These are phyloP conservation scores for Coemansia sp. DNA, from an alignment of 192 early-diverging fungal genomes.

Conservation along the genomic window DNA sequence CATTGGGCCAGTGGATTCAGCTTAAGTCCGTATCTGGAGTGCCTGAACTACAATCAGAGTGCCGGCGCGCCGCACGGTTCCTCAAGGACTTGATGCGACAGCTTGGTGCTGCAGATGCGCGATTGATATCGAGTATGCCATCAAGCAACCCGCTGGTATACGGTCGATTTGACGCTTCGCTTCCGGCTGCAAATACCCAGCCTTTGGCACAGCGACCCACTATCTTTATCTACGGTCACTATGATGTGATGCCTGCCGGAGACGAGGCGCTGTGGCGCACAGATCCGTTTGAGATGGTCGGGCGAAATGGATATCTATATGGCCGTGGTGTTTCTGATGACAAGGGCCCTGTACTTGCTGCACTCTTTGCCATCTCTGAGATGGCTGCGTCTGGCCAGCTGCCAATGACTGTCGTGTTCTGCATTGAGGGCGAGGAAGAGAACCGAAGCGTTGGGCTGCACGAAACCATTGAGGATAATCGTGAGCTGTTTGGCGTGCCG, in stretches of 20 bases:
- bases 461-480: conserved; percentile 56
- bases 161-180: conserved; percentile 57
- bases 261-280: conserved; percentile 64
- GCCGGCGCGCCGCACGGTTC: conserved; percentile 70
- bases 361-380: conserved; percentile 70
- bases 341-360: conserved; percentile 75
- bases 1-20: conserved; percentile 67
- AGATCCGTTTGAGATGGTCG: conserved; percentile 65
- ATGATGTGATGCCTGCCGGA: conserved; percentile 75
- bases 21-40: conserved; percentile 69
- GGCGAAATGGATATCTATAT: conserved; percentile 71
- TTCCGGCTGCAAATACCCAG: conserved; percentile 11
- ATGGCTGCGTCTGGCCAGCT: conserved; percentile 59
- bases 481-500: conserved; percentile 31
- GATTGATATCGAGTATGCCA: conserved; percentile 60
- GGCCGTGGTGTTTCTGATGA: conserved; percentile 79
- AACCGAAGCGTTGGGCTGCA: conserved; percentile 69
- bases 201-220: conserved; percentile 40
- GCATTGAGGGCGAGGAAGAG: conserved; percentile 81
- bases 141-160: conserved; percentile 71
- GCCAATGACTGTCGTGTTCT: conserved; percentile 66
- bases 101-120: conserved; percentile 61
- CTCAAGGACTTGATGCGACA: conserved; percentile 65
- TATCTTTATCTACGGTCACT: conserved; percentile 77
- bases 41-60: conserved; percentile 67